Evolutionary conservation across 192 early-diverging fungal genomes (phyloP).

Genomic region (Powellomyces hirtus): DNA sequence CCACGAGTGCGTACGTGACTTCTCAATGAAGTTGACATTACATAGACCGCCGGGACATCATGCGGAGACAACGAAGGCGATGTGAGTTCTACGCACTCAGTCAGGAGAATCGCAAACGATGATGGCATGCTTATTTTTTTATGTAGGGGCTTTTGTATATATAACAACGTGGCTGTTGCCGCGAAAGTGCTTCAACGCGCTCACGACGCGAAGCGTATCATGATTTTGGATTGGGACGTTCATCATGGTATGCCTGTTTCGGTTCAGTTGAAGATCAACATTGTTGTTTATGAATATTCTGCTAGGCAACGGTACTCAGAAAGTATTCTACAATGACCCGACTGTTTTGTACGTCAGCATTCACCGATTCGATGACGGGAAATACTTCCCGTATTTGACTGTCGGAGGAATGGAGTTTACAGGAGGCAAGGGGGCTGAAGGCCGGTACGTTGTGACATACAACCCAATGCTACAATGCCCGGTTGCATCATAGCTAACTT

Average conservation of each 20-base stretch:
- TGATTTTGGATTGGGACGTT: slow-evolving; percentile 94
- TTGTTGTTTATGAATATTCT: not conserved
- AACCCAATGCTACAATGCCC: not conserved
- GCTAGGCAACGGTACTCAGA: slow-evolving; percentile 83
- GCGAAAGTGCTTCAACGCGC: slow-evolving; percentile 55
- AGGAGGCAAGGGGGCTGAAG: slow-evolving; percentile 57
- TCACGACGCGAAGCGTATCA: slow-evolving; percentile 52
- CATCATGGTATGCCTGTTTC: slow-evolving; percentile 76
- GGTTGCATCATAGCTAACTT: not conserved
- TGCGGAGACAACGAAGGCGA: slow-evolving; percentile 64
- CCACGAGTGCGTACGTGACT: not conserved
- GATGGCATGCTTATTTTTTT: not conserved
- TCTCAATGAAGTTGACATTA: not conserved
- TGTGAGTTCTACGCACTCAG: no score
- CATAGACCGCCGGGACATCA: slow-evolving; percentile 90
- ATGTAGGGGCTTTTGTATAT: slow-evolving; percentile 84
- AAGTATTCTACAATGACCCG: slow-evolving; percentile 72
- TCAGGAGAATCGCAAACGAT: not conserved
- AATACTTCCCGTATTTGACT: slow-evolving; percentile 72
- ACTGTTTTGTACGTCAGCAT: slow-evolving; percentile 82
- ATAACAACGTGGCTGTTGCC: slow-evolving; percentile 89
- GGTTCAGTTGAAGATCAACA: not conserved
- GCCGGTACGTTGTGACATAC: slow-evolving; percentile 42
- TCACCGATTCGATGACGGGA: slow-evolving; percentile 77
- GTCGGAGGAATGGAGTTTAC: slow-evolving; percentile 55